Percentiles rank a stretch among this genome's conserved stretches.
Evolutionary conservation across 345 rosid genomes (phyloP).

Genomic region (Balakata baccata): DNA sequence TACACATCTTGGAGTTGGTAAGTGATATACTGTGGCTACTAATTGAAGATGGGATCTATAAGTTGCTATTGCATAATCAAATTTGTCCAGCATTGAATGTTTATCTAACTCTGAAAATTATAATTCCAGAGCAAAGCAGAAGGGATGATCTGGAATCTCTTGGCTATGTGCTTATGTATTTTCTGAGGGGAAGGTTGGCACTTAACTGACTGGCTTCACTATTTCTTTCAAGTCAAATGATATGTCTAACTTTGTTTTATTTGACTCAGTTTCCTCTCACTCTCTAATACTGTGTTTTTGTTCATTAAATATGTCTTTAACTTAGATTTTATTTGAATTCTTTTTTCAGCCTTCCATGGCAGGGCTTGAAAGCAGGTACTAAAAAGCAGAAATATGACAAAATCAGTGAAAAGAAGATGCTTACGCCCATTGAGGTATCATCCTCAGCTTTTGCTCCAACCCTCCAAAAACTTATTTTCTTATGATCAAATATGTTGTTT

Average conservation of each 20-base stretch:
- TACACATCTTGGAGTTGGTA: conserved; percentile 96
- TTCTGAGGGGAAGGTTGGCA: conserved; percentile 82
- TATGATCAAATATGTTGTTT: not conserved
- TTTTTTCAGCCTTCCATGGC: conserved; percentile 87
- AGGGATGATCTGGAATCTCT: too few species aligned
- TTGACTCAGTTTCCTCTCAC: not conserved
- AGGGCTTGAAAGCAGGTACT: conserved; percentile 87
- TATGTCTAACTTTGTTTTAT: conserved; percentile 17
- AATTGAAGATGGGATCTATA: not conserved
- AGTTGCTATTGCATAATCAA: not conserved
- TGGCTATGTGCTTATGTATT: conserved; percentile 23
- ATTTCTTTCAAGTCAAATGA: not conserved
- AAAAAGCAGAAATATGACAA: conserved; percentile 97
- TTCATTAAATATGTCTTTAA: not conserved
- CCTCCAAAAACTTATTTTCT: not conserved
- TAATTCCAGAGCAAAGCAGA: too few species aligned
- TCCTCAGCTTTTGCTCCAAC: conserved; percentile 4
- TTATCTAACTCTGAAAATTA: too few species aligned
- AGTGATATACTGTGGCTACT: conserved; percentile 20
- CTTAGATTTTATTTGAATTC: conserved; percentile 3
- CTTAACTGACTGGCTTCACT: not conserved
- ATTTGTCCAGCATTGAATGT: too few species aligned
- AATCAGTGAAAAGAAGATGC: conserved; percentile 92
- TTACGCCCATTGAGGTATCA: conserved; percentile 76
- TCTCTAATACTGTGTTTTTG: not conserved